Evolutionary conservation across 345 rosid species (phyloP), one percentile per base, ranked within the genome.

Genomic region (Populus nigra): DNA sequence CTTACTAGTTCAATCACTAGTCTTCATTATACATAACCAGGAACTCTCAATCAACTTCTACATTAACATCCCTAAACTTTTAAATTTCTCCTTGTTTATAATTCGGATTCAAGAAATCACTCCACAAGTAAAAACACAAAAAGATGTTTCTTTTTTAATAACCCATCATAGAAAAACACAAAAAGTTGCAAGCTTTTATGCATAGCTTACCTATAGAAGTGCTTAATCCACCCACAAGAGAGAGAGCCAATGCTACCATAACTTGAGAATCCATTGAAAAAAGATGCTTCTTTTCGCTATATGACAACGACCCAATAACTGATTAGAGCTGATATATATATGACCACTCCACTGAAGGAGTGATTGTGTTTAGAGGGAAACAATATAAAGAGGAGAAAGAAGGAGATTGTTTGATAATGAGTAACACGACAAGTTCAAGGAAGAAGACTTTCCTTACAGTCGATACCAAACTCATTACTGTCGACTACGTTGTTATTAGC

Each of bases 181-280:
- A 41, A 15, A 70, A 7, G 39, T 7, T 25, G 22, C 27, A 38
- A 50, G 15, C 15, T 31, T 17, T 53, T 47, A 59, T 59, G 23
- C 2, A 17, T n/a, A 62, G 75, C 84, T 29, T 22, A 78, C 85
- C 85, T 25, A 82, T 41, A 22, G 85, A 82, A 75, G 85, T 82
- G 77, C 85, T 82, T 16, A 82, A 66, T 27, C 85, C 82, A 45
- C 85, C 85, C 23, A 82, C 72, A 55, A 82, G 85, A 22, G 85
- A 82, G 22, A 82, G 85, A 25, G 57, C 79, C 68, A 82, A 65
- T 8, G 85, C 85, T 17, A 82, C 79, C 57, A 71, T 4, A 47
- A 82, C 90, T 83, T 89, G 98, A 61, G 97, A 93, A 77, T 87
- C 98, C 99, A 95, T 93, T 77, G 78, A 20, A 41, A 27, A 18